These are phyloP conservation scores for Mycena pura DNA, from an alignment of 768 basidiomycete species.

Conservation along the genomic window DNA sequence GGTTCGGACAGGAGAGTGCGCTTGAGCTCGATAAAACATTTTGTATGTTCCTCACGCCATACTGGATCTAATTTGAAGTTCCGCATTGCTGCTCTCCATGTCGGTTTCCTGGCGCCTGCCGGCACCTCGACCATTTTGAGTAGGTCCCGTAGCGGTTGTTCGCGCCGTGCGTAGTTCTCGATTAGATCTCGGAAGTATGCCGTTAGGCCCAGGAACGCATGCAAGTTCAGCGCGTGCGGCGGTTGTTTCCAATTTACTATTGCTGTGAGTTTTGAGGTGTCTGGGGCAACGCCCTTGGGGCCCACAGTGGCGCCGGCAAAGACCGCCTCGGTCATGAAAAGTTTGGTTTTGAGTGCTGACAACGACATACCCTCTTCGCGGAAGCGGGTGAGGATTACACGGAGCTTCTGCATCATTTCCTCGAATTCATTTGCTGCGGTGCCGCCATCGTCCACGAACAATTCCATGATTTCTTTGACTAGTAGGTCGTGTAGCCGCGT, in stretches of 20 bases:
- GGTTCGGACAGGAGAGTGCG: conserved; percentile 28
- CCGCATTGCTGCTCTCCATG: conserved; percentile 34
- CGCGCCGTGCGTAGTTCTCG: conserved; percentile 39
- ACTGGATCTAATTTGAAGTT: conserved; percentile 13
- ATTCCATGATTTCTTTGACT: conserved; percentile 31
- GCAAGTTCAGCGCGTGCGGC: conserved; percentile 33
- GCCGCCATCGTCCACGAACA: conserved; percentile 49
- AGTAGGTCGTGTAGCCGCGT: conserved; percentile 33
- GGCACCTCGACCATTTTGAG: conserved; percentile 28
- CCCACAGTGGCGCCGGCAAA: conserved; percentile 45
- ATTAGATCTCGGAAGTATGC: conserved; percentile 43
- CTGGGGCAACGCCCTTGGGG: conserved; percentile 40
- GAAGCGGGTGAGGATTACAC: conserved; percentile 33
- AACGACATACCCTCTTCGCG: conserved; percentile 41
- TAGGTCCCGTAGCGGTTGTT: conserved; percentile 40
- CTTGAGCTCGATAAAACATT: conserved; percentile 36
- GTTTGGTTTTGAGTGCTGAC: conserved; percentile 40
- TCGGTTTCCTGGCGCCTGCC: conserved; percentile 23
- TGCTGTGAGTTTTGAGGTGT: conserved; percentile 44
- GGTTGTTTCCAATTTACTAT: conserved; percentile 44
- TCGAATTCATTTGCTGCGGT: conserved; percentile 40
- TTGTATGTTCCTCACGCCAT: conserved; percentile 29
- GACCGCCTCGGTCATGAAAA: conserved; percentile 44
- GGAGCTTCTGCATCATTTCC: conserved; percentile 32
- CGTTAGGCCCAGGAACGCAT: conserved; percentile 43